Evolutionary conservation across 2,329 filamentous ascomycete genomes (phyloP).

Genomic region (Xylaria sp.): DNA sequence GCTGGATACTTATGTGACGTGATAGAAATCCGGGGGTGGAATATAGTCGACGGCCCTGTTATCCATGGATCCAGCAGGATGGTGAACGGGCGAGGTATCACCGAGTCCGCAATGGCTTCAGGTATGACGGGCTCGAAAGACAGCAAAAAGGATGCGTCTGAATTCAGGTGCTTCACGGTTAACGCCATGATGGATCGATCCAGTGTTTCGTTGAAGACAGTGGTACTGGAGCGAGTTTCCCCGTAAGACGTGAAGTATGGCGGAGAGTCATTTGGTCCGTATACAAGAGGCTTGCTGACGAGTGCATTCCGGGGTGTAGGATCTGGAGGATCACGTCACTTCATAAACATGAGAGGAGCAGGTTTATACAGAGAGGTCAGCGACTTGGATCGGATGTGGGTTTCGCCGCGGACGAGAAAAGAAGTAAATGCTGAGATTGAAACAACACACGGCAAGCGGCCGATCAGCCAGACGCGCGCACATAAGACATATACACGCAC

Average conservation of each 20-base stretch:
- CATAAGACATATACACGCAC: not conserved
- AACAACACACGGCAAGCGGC: conserved; percentile 33
- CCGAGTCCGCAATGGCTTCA: conserved; percentile 48
- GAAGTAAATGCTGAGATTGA: conserved; percentile 28
- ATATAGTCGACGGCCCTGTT: conserved; percentile 67
- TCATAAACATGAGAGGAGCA: conserved; percentile 8
- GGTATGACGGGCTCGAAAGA: conserved; percentile 67
- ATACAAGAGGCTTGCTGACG: conserved; percentile 10
- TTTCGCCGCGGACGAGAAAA: conserved; percentile 25
- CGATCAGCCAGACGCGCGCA: conserved; percentile 23
- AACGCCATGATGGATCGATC: conserved; percentile 63
- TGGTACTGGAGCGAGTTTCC: conserved; percentile 16
- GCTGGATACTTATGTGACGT: conserved; percentile 65
- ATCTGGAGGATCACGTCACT: conserved; percentile 23
- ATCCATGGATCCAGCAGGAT: conserved; percentile 80
- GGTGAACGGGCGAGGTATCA: conserved; percentile 65
- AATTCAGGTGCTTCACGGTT: conserved; percentile 71
- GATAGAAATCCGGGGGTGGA: conserved; percentile 69
- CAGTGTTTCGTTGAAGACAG: conserved; percentile 18
- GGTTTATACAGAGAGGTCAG: conserved; percentile 23
- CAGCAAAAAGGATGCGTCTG: conserved; percentile 72
- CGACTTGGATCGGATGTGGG: conserved; percentile 23
- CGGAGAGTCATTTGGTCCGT: conserved; percentile 36
- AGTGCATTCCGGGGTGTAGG: conserved; percentile 8
- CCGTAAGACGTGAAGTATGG: conserved; percentile 19